Percentiles rank a stretch among this genome's conserved stretches.
Conservation (phyloP, 805 yeast genomes). For the Torulaspora microellipsoides region DNA sequence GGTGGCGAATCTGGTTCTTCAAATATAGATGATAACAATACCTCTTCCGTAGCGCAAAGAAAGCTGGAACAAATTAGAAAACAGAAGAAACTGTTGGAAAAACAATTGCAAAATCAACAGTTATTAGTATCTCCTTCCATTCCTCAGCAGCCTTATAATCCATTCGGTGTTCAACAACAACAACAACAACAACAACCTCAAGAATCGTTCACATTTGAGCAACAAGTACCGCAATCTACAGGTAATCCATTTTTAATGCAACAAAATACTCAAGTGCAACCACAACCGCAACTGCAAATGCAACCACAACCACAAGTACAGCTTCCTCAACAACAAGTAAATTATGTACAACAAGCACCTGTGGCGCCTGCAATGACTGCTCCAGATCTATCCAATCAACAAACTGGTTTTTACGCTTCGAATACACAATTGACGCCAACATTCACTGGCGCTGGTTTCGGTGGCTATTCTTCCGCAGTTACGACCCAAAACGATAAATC, state of each 20-base stretch:
- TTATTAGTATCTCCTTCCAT: conserved; percentile 25
- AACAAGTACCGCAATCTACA: conserved; percentile 18
- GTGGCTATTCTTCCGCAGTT: conserved; percentile 38
- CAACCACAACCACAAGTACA: conserved; percentile 17
- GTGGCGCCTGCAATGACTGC: conserved; percentile 11
- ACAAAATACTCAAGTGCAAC: conserved; percentile 13
- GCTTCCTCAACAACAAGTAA: conserved; percentile 15
- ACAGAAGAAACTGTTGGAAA: conserved; percentile 31
- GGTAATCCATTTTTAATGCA: conserved; percentile 25
- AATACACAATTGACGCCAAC: conserved; percentile 31
- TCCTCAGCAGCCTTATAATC: conserved; percentile 32
- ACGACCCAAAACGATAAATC: conserved; percentile 18
- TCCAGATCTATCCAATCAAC: conserved; percentile 18
- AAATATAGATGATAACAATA: conserved; percentile 11
- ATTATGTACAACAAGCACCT: conserved; percentile 23
- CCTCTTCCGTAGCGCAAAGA: conserved; percentile 29
- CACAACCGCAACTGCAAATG: conserved; percentile 6
- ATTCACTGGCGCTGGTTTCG: conserved; percentile 57
- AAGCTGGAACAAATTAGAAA: conserved; percentile 35
- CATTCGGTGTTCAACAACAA: conserved; percentile 27
- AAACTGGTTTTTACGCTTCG: conserved; percentile 28
- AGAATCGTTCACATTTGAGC: conserved; percentile 18
- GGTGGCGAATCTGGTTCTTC: conserved; percentile 9
- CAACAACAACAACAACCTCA: neutral
- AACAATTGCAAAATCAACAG: conserved; percentile 32